Evolutionary conservation across 1,139 yeast species (phyloP).

Genomic region (Yamadazyma friedrichii): DNA sequence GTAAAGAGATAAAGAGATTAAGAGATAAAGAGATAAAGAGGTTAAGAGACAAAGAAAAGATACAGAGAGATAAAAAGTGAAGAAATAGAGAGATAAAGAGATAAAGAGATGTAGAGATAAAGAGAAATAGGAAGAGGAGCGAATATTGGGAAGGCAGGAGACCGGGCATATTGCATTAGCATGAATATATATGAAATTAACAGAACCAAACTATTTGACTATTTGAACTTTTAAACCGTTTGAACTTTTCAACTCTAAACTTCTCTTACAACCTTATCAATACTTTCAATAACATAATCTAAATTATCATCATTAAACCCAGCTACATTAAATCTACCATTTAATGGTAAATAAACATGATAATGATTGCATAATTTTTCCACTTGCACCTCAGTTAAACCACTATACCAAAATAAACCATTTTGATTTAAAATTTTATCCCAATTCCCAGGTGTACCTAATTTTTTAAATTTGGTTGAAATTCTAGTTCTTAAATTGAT

Average conservation of each 20-base stretch:
- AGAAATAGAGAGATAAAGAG: not conserved
- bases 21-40: not conserved
- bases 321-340: slow-evolving; percentile 46
- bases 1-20: not conserved
- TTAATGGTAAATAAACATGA: slow-evolving; percentile 36
- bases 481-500: slow-evolving; percentile 27
- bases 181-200: slow-evolving; percentile 2
- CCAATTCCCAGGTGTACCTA: slow-evolving; percentile 46
- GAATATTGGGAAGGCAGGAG: slow-evolving; percentile 1
- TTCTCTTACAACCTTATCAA: slow-evolving; percentile 39
- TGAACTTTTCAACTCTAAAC: slow-evolving; percentile 1
- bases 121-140: not conserved
- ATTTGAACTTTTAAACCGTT: not conserved
- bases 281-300: slow-evolving; percentile 32
- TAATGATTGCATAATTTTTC: slow-evolving; percentile 28
- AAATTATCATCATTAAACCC: slow-evolving; percentile 39
- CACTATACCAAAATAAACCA: slow-evolving; percentile 47
- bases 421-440: slow-evolving; percentile 32
- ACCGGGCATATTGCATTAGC: slow-evolving; percentile 5
- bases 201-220: not conserved
- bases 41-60: not conserved
- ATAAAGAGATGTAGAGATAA: not conserved
- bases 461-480: slow-evolving; percentile 25
- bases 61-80: not conserved
- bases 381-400: slow-evolving; percentile 34